phyloP scores from a whole-genome alignment of 2,329 filamentous ascomycete species.

The Colletotrichum destructivum region DNA sequence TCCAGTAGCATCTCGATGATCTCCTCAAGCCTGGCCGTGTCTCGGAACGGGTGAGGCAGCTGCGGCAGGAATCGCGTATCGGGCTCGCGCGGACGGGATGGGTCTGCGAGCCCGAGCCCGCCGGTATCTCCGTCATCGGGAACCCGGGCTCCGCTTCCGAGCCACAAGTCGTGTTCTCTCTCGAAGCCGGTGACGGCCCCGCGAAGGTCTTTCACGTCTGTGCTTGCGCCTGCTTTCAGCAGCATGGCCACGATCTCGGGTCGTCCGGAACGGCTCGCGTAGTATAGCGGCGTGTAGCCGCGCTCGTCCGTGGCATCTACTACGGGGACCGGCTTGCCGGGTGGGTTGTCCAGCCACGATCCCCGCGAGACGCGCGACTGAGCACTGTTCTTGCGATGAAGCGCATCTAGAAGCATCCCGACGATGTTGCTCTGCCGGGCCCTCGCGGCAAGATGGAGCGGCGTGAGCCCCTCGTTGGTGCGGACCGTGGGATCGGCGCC shows the following conservation, averaged over 20 bases:
- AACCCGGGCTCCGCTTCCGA: background rate
- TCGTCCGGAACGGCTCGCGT: constrained; percentile 46
- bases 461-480: constrained; percentile 53
- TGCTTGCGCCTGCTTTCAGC: constrained; percentile 47
- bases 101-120: background rate
- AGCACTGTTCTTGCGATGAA: background rate
- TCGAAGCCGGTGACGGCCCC: constrained; percentile 44
- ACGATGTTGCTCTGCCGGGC: constrained; percentile 52
- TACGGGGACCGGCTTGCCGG: background rate
- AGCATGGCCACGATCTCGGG: constrained; percentile 48
- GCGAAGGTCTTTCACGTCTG: constrained; percentile 26
- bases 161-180: constrained; percentile 18
- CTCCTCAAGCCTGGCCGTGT: constrained; percentile 43
- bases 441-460: constrained; percentile 58
- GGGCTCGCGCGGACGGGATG: background rate
- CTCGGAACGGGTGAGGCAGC: background rate
- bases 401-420: constrained; percentile 47
- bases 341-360: background rate
- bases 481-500: constrained; percentile 52
- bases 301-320: background rate
- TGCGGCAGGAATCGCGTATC: background rate
- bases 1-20: constrained; percentile 46
- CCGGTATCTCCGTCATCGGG: constrained; percentile 5
- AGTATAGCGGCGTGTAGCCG: constrained; percentile 44
- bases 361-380: background rate